Evolutionary conservation across 1,284 basidiomycete genomes (phyloP).

Genomic region (Marasmius oreades): DNA sequence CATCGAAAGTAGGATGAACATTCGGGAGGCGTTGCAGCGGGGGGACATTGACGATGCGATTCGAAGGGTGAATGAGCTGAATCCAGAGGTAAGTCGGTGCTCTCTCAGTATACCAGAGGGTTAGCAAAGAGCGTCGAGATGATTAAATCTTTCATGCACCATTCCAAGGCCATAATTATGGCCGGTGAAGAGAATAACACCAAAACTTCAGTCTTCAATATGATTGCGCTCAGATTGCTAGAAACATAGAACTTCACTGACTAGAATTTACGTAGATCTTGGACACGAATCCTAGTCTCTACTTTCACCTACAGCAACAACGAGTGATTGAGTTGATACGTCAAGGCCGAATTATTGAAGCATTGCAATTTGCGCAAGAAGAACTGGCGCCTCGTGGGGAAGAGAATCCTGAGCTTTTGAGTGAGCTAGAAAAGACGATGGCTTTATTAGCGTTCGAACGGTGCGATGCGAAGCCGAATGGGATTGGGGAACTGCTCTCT

Average conservation of each 20-base stretch:
- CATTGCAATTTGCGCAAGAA: conserved; percentile 87
- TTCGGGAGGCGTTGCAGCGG: conserved; percentile 89
- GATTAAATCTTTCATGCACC: conserved; percentile 98
- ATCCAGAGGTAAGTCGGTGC: conserved; percentile 83
- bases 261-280: conserved; percentile 66
- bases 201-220: conserved; percentile 94
- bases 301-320: conserved; percentile 93
- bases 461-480: conserved; percentile 55
- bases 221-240: conserved; percentile 41
- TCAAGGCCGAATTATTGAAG: conserved; percentile 73
- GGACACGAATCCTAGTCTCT: conserved; percentile 87
- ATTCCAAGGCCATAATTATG: conserved; percentile 79
- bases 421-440: conserved; percentile 94
- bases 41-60: conserved; percentile 96
- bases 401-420: conserved; percentile 90
- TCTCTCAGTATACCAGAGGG: conserved; percentile 12
- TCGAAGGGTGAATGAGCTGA: conserved; percentile 88
- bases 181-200: conserved; percentile 75
- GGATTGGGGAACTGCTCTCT: conserved; percentile 77
- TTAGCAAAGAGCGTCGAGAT: conserved; percentile 33
- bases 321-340: conserved; percentile 95
- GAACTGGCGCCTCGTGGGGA: conserved; percentile 94
- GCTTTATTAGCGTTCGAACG: conserved; percentile 89
- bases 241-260: conserved; percentile 15
- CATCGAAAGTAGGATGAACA: conserved; percentile 92